A percentile compares a stretch with the other conserved stretches of the same genome.
Evolutionary conservation across 257 asterid species (phyloP).

Genomic region (Ajuga chamaepitys): DNA sequence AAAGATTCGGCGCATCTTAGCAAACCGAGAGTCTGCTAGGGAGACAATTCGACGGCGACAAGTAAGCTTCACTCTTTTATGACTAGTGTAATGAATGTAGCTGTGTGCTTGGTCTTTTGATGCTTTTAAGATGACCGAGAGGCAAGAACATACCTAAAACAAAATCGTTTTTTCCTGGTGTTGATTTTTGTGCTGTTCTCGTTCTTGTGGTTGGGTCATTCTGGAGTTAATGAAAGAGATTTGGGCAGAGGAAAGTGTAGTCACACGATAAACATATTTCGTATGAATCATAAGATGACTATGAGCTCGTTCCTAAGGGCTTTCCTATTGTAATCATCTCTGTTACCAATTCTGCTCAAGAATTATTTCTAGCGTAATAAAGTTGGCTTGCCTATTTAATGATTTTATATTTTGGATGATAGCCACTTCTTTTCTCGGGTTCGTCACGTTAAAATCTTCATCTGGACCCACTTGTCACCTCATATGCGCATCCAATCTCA

Average conservation of each 20-base stretch:
- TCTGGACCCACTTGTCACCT: no score
- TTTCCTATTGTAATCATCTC: not conserved
- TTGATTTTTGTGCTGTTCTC: not conserved
- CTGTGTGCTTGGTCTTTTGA: not conserved
- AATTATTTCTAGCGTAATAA: not conserved
- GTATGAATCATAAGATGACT: not conserved
- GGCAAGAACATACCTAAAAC: not conserved
- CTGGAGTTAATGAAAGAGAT: no score
- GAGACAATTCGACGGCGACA: conserved; percentile 83
- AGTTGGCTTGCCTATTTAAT: not conserved
- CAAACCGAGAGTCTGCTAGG: conserved; percentile 93
- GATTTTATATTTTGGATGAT: not conserved
- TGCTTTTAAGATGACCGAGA: not conserved
- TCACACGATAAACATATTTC: not conserved
- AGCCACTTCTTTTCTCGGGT: not conserved
- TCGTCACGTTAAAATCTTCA: not conserved
- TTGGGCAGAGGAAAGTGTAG: not conserved
- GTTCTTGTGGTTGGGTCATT: no score
- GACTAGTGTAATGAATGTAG: not conserved
- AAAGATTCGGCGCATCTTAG: conserved; percentile 51
- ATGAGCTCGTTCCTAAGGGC: not conserved
- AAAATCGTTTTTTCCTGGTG: not conserved
- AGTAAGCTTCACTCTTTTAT: conserved; percentile 26
- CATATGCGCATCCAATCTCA: no score
- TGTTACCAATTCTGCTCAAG: not conserved